Conservation (phyloP, 2,329 filamentous ascomycete species). For the Neopestalotiopsis sp. region DNA sequence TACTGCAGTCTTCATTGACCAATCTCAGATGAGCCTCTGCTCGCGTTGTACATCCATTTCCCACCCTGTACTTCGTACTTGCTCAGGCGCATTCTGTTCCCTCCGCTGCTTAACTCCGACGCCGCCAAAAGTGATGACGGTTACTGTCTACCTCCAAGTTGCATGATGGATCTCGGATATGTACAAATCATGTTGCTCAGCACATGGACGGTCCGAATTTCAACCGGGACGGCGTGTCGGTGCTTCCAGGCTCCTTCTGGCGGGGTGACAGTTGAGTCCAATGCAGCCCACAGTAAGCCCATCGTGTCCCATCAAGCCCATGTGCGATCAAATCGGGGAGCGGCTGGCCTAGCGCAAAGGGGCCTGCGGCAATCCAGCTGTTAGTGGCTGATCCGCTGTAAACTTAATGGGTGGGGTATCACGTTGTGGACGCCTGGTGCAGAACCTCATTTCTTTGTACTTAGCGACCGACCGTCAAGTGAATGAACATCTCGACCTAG, state of each 20-base stretch:
- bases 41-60: not conserved
- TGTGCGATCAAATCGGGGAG: not conserved
- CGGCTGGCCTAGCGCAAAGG: not conserved
- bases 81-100: not conserved
- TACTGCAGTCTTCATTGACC: not conserved
- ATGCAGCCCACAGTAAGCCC: not conserved
- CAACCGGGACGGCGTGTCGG: not conserved
- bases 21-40: not conserved
- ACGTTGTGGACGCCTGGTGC: not conserved
- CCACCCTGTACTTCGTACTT: not conserved
- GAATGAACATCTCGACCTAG: not conserved
- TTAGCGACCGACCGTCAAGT: not conserved
- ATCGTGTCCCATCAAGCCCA: not conserved
- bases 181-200: not conserved
- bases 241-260: not conserved
- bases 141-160: not conserved
- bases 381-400: not conserved
- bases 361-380: not conserved
- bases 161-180: too few species aligned
- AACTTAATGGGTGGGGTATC: not conserved
- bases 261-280: not conserved
- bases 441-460: not conserved
- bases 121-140: not conserved
- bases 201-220: not conserved
- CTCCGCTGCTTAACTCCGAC: not conserved